These are phyloP conservation scores for Nemania bipapillata DNA, from an alignment of 2,329 filamentous ascomycete species.

Conservation along the genomic window DNA sequence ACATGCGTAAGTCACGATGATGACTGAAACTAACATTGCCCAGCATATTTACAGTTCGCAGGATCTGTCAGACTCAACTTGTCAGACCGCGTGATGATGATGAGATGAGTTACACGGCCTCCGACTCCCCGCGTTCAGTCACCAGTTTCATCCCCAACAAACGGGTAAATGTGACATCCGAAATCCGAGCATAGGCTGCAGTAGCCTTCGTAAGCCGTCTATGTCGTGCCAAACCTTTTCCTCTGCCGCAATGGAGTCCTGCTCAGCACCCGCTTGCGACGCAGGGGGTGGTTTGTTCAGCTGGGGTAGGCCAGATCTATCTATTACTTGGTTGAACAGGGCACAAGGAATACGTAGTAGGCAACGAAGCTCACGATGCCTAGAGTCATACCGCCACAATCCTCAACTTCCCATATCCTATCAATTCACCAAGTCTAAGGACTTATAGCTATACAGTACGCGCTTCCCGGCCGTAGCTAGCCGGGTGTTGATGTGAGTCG, in stretches of 20 bases:
- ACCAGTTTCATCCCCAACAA: background rate
- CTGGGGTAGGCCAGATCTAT: slow-evolving; percentile 6
- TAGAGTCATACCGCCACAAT: slow-evolving; percentile 13
- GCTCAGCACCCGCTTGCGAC: background rate
- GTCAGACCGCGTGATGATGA: slow-evolving; percentile 1
- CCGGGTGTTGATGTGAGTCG: slow-evolving; percentile 3
- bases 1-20: background rate
- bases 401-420: background rate
- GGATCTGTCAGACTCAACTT: background rate
- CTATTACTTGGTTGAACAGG: background rate
- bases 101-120: slow-evolving; percentile 5
- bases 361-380: slow-evolving; percentile 14
- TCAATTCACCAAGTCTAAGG: background rate
- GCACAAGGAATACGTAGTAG: background rate
- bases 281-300: slow-evolving; percentile 11
- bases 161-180: background rate
- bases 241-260: background rate
- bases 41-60: background rate
- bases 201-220: slow-evolving; percentile 16
- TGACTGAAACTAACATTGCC: background rate
- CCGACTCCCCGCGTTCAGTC: background rate
- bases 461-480: slow-evolving; percentile 23
- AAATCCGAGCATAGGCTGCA: slow-evolving; percentile 8
- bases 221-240: background rate
- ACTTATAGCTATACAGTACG: background rate